Evolutionary conservation across 2,329 filamentous ascomycete genomes (phyloP).

Genomic region (Colletotrichum salicis): DNA sequence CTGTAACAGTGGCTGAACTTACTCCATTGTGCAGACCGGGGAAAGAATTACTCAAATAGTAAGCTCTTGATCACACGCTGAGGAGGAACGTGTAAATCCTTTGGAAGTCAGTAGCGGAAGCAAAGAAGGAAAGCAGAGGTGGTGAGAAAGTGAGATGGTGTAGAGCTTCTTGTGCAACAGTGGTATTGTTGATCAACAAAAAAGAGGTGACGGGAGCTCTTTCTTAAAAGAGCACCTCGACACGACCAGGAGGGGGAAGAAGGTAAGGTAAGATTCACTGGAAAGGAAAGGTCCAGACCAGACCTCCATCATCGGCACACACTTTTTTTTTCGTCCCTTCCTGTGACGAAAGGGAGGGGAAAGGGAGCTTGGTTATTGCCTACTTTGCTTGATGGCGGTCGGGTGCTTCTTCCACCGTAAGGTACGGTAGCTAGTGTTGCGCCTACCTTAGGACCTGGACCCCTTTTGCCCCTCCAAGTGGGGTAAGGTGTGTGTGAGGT

Average conservation of each 20-base stretch:
- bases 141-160: neutral
- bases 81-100: neutral
- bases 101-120: neutral
- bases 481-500: constrained; percentile 13
- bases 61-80: neutral
- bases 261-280: neutral
- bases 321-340: neutral
- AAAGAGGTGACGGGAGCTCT: constrained; percentile 13
- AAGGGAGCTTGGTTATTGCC: constrained; percentile 22
- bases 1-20: constrained; percentile 1
- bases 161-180: neutral
- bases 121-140: neutral
- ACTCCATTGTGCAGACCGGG: constrained; percentile 21
- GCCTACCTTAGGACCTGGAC: constrained; percentile 28
- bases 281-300: neutral
- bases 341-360: constrained; percentile 11
- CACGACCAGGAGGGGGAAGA: constrained; percentile 17
- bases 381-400: constrained; percentile 3
- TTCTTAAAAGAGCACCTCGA: constrained; percentile 22
- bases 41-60: neutral
- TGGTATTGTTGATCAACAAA: neutral
- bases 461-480: constrained; percentile 33
- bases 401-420: neutral
- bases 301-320: constrained; percentile 8
- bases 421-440: neutral